These are phyloP conservation scores for Camellia sinensis DNA, from an alignment of 148 eudicot species.

Conservation along the genomic window DNA sequence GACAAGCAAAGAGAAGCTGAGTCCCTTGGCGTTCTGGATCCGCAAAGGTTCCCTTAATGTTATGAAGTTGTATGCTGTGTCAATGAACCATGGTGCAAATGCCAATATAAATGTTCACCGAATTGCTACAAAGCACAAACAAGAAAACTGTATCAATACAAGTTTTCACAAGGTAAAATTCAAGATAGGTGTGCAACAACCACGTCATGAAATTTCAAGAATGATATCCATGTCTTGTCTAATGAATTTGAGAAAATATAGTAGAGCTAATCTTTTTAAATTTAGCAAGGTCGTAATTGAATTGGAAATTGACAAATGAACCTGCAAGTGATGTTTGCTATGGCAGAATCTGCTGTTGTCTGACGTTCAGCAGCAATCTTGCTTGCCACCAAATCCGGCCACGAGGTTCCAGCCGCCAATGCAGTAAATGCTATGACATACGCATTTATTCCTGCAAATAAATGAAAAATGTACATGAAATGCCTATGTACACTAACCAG, in stretches of 20 bases:
- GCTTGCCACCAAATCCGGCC: constrained; percentile 97
- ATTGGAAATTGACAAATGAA: constrained; percentile 10
- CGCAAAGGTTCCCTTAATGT: constrained; percentile 52
- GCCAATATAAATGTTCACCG: constrained; percentile 91
- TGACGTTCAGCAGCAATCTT: constrained; percentile 93
- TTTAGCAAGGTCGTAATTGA: background rate
- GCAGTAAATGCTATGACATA: constrained; percentile 90
- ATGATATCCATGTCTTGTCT: background rate
- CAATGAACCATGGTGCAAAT: constrained; percentile 93
- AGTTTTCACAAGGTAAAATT: background rate
- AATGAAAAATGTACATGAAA: background rate
- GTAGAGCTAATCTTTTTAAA: background rate
- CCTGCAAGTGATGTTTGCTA: constrained; percentile 91
- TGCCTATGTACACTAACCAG: background rate
- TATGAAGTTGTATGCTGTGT: constrained; percentile 74
- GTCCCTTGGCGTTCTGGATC: constrained; percentile 58
- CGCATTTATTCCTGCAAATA: constrained; percentile 61
- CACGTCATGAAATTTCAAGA: constrained; percentile 7
- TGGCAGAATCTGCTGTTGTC: constrained; percentile 91
- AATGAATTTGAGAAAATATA: background rate
- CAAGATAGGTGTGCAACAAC: background rate
- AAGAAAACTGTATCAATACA: constrained; percentile 8
- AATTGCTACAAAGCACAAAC: constrained; percentile 51
- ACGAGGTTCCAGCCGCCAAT: constrained; percentile 85
- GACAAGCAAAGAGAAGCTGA: constrained; percentile 79